These are phyloP conservation scores for Microsporum ferrugineum DNA, from an alignment of 2,329 filamentous ascomycete genomes.

Conservation along the genomic window DNA sequence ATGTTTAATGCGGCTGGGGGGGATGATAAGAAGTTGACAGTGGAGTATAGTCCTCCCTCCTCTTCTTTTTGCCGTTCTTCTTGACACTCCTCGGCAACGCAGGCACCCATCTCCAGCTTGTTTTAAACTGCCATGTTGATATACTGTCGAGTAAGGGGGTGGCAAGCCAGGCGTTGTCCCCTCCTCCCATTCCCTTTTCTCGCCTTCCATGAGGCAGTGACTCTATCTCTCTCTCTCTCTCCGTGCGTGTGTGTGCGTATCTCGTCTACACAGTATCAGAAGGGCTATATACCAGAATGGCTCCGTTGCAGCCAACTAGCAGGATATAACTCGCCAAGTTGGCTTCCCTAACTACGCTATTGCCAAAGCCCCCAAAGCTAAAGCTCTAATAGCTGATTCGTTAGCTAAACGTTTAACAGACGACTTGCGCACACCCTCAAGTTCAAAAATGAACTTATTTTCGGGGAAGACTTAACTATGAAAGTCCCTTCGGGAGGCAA, in stretches of 20 bases:
- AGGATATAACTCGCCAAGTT: neutral
- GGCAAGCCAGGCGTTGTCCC: neutral
- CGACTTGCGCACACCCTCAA: neutral
- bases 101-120: neutral
- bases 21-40: neutral
- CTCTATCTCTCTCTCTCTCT: too few species aligned
- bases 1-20: neutral
- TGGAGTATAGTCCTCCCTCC: neutral
- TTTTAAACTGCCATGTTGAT: neutral
- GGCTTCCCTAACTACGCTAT: neutral
- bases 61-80: neutral
- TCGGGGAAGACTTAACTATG: neutral
- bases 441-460: neutral
- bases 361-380: neutral
- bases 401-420: neutral
- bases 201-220: neutral
- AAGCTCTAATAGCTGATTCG: neutral
- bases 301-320: too few species aligned
- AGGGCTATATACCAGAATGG: too few species aligned
- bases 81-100: neutral
- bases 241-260: too few species aligned
- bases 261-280: neutral
- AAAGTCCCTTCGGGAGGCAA: neutral
- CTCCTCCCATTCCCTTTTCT: neutral
- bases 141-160: neutral